Percentiles rank a stretch among this genome's conserved stretches.
phyloP scores from a whole-genome alignment of 495 filamentous ascomycete species.

The Aspergillus olivimuriae region DNA sequence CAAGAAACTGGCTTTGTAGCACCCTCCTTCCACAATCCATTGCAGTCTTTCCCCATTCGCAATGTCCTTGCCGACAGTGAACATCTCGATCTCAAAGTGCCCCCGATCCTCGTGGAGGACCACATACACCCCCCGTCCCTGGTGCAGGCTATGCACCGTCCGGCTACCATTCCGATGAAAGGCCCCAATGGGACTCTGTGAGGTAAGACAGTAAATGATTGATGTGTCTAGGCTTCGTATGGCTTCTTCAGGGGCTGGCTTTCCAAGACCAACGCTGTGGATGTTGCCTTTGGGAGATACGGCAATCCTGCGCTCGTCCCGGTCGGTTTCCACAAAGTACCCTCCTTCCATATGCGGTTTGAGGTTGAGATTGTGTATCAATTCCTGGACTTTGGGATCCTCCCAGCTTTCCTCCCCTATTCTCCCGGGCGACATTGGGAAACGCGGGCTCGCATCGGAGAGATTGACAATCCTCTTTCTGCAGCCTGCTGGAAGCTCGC shows the following conservation, averaged over 20 bases:
- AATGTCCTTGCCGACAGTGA: constrained; percentile 53
- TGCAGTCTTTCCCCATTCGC: constrained; percentile 51
- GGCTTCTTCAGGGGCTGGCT: background rate
- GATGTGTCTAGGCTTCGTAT: constrained; percentile 33
- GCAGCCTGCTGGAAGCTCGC: too few relatives aligned
- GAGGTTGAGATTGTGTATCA: constrained; percentile 27
- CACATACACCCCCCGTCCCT: constrained; percentile 54
- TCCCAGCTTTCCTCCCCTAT: too few relatives aligned
- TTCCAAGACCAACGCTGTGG: too few relatives aligned
- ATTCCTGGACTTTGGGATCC: background rate
- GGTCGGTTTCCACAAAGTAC: constrained; percentile 58
- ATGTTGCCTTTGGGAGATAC: background rate
- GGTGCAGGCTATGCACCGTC: constrained; percentile 55
- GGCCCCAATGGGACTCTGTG: constrained; percentile 22
- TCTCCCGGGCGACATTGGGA: too few relatives aligned
- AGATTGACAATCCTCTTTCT: too few relatives aligned
- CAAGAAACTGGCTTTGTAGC: constrained; percentile 56
- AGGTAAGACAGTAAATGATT: constrained; percentile 22
- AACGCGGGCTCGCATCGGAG: too few relatives aligned
- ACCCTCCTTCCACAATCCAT: constrained; percentile 63
- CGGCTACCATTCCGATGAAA: constrained; percentile 54
- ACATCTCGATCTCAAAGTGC: constrained; percentile 49
- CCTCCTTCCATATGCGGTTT: constrained; percentile 56
- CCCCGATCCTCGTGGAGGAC: constrained; percentile 39
- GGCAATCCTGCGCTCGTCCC: constrained; percentile 18